Percentiles rank a stretch among this genome's conserved stretches.
phyloP scores from a whole-genome alignment of 306 rosid genomes.

The Lablab purpureus region DNA sequence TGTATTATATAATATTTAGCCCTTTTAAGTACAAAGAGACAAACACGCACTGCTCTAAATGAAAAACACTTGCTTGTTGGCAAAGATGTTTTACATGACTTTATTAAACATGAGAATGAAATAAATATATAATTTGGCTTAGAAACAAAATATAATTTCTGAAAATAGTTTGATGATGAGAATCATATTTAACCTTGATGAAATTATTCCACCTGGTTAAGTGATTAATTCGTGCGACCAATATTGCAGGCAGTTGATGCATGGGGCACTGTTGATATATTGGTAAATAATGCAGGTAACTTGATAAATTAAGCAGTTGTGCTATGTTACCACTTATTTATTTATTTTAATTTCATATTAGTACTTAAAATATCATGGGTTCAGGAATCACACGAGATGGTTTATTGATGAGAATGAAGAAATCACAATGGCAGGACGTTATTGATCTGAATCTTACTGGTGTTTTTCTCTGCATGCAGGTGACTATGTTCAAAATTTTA shows the following conservation, averaged over 20 bases:
- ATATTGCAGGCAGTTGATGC: conserved; percentile 79
- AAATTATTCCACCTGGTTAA: conserved; percentile 22
- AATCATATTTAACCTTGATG: too few species aligned
- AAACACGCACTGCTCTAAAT: too few species aligned
- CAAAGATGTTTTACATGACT: too few species aligned
- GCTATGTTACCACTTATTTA: not conserved
- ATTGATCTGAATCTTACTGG: conserved; percentile 88
- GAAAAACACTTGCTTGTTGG: too few species aligned
- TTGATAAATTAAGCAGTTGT: conserved; percentile 15
- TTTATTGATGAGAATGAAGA: conserved; percentile 84
- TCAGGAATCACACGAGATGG: conserved; percentile 85
- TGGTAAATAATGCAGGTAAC: conserved; percentile 81
- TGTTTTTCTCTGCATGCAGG: conserved; percentile 87
- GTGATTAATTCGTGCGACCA: conserved; percentile 26
- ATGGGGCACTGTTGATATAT: conserved; percentile 88
- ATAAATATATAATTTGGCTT: too few species aligned
- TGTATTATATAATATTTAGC: too few species aligned
- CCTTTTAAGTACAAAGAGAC: too few species aligned
- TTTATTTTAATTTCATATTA: not conserved
- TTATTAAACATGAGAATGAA: too few species aligned
- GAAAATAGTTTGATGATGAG: too few species aligned
- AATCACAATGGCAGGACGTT: conserved; percentile 85
- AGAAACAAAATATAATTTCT: too few species aligned
- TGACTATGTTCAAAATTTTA: conserved; percentile 17
- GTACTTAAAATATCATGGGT: conserved; percentile 31